These are phyloP conservation scores for Aspergillus sp. DNA, from an alignment of 2,329 filamentous ascomycete species.

Conservation along the genomic window DNA sequence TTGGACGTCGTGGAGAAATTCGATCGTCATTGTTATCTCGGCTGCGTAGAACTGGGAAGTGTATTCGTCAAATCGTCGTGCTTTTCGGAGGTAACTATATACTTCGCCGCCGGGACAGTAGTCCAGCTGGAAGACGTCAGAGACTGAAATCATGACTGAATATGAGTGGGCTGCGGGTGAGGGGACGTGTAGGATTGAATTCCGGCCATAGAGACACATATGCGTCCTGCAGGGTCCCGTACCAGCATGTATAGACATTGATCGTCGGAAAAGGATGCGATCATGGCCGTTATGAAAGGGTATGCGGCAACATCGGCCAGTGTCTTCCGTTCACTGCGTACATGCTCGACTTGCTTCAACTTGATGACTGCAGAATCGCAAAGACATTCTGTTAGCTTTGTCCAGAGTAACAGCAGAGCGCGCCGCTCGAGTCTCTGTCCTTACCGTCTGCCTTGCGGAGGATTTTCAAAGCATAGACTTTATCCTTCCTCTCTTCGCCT, in stretches of 20 bases:
- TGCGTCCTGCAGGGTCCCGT: constrained; percentile 9
- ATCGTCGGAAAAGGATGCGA: constrained; percentile 55
- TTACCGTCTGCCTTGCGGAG: constrained; percentile 43
- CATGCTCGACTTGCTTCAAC: constrained; percentile 60
- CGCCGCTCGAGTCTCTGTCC: constrained; percentile 1
- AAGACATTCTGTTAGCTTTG: constrained; percentile 5
- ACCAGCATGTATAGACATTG: constrained; percentile 49
- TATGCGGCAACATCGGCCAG: constrained; percentile 54
- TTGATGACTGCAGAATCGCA: constrained; percentile 37
- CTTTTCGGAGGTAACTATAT: constrained; percentile 55
- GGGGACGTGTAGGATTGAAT: neutral
- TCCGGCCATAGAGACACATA: neutral
- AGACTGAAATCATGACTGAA: too few species aligned
- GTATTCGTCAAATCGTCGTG: constrained; percentile 52
- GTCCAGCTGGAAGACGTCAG: constrained; percentile 42
- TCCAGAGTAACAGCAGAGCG: constrained; percentile 3
- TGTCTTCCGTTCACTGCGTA: constrained; percentile 57
- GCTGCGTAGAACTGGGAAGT: constrained; percentile 58
- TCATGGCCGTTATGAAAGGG: constrained; percentile 57
- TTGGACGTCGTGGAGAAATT: constrained; percentile 54
- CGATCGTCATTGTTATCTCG: constrained; percentile 56
- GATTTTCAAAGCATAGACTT: constrained; percentile 42
- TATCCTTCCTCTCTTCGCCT: constrained; percentile 23
- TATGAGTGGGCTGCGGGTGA: neutral
- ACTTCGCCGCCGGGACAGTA: constrained; percentile 61